Base-by-base conservation (phyloP, 345 rosid genomes). In the Sonneratia alba region DNA sequence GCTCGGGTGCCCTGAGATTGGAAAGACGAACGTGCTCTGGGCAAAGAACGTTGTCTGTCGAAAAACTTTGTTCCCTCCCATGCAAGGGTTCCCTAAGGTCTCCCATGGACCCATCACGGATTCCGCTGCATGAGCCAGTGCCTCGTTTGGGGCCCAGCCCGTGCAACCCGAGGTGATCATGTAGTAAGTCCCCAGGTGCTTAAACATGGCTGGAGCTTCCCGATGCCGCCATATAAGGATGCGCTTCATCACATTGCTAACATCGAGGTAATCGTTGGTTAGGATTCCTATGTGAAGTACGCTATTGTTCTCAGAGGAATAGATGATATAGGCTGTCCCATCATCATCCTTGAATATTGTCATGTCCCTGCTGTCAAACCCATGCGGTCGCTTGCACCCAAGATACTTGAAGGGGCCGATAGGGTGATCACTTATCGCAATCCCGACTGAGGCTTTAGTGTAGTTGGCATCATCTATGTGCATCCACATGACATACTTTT, bases 71-170 rank as follows among this genome's bases (percentile, higher is more conserved):
- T 90, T 92, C 71, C 96, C 97, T 16, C 97, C 97, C 6, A 89
- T 7, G 77, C 97, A 90, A 1, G 97, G 99, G 76, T 90, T 92
- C 70, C 97, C 97, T 68, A 95, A 19, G 37, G 85, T 89, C 88
- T 95, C 97, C 99, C 99, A 95, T 3, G 91, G 91, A 16, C 97
- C 97, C 97, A 87, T 88, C 24, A 91, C 76, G 6, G 92, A 87
- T 43, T 87, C 92, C 3, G 97, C 89, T 2, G 91, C 95, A 74
- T 95, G 96, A 22, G 87, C 91, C 51, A 87, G 51, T 0, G 97
- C 97, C 79, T 91, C 93, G 15, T 95, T 95, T 36, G 97, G 97
- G 19, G 97, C 97, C 99, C 99, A 95, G 49, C 97, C 89, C 4
- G 93, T 81, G 78, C 99, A 95, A 43, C 99, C 92, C 3, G 97